Evolutionary conservation across 2,329 filamentous ascomycete species (phyloP), one percentile per base, ranked within the genome.

Genomic region (Rutstroemia sp.): DNA sequence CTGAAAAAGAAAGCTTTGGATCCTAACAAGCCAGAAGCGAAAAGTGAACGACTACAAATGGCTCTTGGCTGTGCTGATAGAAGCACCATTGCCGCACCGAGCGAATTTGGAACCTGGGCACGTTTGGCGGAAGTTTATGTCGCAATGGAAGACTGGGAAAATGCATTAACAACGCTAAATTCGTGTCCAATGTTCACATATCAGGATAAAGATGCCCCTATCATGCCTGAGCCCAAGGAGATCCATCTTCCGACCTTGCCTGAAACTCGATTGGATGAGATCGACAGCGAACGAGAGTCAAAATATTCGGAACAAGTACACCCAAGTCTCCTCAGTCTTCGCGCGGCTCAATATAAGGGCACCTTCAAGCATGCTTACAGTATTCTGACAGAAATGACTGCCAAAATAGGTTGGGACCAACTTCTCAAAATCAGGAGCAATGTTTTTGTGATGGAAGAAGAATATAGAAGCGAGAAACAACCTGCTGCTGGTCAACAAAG

Each of bases 141-240:
- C 55, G 83, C 87, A 50, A 83, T 95, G 73, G 94, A 99, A 70
- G 89, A 95, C 69, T 99, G 94, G 91, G 94, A 97, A 68, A 84
- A 97, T 64, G 94, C 94, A 0, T 80, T 99, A 23, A 85, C 95
- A 5, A 97, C 94, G 4, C 79, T 99, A 52, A 99, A 99, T 74
- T 99, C 94, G 17, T 99, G 94, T 71, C 94, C 94, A 8, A 99
- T 99, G 94, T 99, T 99, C 72, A 99, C 94, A 6, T 97, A 99
- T 72, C 94, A 97, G 72, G 94, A 99, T 73, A 97, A 96, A 72
- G 94, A 99, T 70, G 87, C 91, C 5, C 94, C 94, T 3, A 75
- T 94, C 58, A 92, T 97, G 87, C 94, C 94, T 1, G 91, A 96
- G 68, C 92, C 94, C 0, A 87, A 88, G 65, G 88, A 91, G 56